These are phyloP conservation scores for Sequoia sempervirens DNA, from an alignment of 75 land plant genomes.

Conservation along the genomic window DNA sequence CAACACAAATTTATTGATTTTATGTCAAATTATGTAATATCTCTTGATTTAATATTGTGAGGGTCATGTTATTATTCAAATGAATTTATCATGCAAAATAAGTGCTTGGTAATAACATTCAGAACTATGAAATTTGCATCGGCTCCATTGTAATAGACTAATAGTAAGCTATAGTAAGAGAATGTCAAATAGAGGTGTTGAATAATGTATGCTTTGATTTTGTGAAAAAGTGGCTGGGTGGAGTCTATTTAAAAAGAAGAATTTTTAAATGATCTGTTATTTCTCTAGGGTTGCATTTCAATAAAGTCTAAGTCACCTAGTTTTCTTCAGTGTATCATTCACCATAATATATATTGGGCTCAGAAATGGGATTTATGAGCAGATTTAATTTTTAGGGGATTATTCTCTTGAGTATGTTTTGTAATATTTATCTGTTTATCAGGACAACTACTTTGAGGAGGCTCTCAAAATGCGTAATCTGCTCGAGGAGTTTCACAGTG, in stretches of 20 bases:
- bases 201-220: background rate
- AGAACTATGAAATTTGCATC: background rate
- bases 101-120: background rate
- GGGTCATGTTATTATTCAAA: background rate
- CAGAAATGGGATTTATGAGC: background rate
- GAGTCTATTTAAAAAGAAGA: background rate
- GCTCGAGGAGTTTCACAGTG: conserved; percentile 36
- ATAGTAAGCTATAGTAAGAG: background rate
- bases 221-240: background rate
- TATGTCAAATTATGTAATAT: background rate
- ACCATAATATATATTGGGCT: background rate
- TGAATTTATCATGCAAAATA: background rate
- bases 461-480: conserved; percentile 53
- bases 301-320: background rate
- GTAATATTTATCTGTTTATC: background rate
- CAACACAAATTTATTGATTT: background rate
- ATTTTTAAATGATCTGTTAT: background rate
- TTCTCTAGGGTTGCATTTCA: background rate
- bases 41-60: background rate
- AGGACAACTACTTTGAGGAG: conserved; percentile 57
- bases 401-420: background rate
- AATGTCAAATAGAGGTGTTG: background rate
- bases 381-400: background rate
- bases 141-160: background rate
- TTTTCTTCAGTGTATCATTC: background rate